Evolutionary conservation across 441 rosid species (phyloP).

Genomic region (Populus hybrid): DNA sequence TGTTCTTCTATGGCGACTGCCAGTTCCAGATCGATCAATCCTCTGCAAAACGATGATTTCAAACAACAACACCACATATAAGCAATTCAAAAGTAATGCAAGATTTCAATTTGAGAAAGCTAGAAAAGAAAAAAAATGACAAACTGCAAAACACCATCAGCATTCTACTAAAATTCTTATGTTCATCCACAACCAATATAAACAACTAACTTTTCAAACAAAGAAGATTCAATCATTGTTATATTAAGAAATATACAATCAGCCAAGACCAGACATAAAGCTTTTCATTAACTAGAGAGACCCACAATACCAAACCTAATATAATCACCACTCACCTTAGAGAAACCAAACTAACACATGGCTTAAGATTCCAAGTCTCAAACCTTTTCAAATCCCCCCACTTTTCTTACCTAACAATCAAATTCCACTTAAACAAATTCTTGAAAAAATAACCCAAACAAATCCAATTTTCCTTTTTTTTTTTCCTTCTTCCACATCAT

Average conservation of each 20-base stretch:
- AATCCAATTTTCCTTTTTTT: background rate
- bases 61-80: background rate
- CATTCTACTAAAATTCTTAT: background rate
- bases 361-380: background rate
- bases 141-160: background rate
- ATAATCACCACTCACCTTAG: background rate
- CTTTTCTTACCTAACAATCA: background rate
- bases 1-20: constrained; percentile 73
- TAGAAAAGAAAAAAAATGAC: background rate
- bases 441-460: too few species aligned
- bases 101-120: background rate
- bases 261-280: background rate
- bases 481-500: background rate
- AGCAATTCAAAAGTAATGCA: background rate
- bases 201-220: too few species aligned
- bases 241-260: background rate
- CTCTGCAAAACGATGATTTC: constrained; percentile 45
- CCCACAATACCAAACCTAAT: constrained; percentile 3
- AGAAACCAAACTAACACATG: background rate
- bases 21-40: constrained; percentile 78
- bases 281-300: background rate
- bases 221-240: background rate
- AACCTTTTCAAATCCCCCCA: background rate
- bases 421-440: background rate
- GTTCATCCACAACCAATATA: background rate